A percentile compares a stretch with the other conserved stretches of the same genome.
phyloP scores from a whole-genome alignment of 1,284 basidiomycete species.

The Farysia itapuensis region DNA sequence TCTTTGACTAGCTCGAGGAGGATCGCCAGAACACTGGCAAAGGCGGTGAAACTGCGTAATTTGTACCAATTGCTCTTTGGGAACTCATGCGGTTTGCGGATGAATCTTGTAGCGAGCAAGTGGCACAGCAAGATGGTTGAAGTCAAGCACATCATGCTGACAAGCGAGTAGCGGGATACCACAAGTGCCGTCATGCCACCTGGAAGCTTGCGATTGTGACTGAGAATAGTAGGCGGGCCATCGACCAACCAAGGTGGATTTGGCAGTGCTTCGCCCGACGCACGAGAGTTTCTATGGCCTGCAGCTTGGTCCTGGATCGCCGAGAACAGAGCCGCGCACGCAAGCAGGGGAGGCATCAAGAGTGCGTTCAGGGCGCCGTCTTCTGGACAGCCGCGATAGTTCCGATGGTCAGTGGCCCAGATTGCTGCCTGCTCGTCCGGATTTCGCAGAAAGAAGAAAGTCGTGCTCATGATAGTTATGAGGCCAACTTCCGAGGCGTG shows the following conservation, averaged over 20 bases:
- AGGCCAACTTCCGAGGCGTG: slow-evolving; percentile 37
- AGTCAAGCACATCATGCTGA: slow-evolving; percentile 43
- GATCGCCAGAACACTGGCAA: slow-evolving; percentile 53
- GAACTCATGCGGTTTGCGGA: slow-evolving; percentile 36
- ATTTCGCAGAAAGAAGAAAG: slow-evolving; percentile 36
- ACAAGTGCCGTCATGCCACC: slow-evolving; percentile 32
- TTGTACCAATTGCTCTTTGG: slow-evolving; percentile 55
- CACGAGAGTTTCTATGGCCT: slow-evolving; percentile 27
- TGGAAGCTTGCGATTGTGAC: slow-evolving; percentile 16
- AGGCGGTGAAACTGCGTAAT: slow-evolving; percentile 59
- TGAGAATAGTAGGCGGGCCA: slow-evolving; percentile 36
- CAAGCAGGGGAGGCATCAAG: slow-evolving; percentile 41
- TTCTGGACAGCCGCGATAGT: slow-evolving; percentile 41
- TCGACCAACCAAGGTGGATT: slow-evolving; percentile 41
- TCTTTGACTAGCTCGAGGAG: slow-evolving; percentile 54
- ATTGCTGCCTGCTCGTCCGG: slow-evolving; percentile 37
- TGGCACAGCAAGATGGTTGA: slow-evolving; percentile 36
- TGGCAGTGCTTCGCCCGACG: slow-evolving; percentile 31
- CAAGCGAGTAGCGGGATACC: slow-evolving; percentile 40
- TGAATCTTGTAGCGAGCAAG: slow-evolving; percentile 43
- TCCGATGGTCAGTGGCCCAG: slow-evolving; percentile 50
- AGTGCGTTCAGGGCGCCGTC: slow-evolving; percentile 48
- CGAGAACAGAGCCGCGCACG: slow-evolving; percentile 36
- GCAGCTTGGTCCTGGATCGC: slow-evolving; percentile 35
- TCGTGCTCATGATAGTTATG: slow-evolving; percentile 23